Percentiles rank a stretch among this genome's conserved stretches.
Evolutionary conservation across 257 asterid genomes (phyloP).

Genomic region (Salvia miltiorrhiza): DNA sequence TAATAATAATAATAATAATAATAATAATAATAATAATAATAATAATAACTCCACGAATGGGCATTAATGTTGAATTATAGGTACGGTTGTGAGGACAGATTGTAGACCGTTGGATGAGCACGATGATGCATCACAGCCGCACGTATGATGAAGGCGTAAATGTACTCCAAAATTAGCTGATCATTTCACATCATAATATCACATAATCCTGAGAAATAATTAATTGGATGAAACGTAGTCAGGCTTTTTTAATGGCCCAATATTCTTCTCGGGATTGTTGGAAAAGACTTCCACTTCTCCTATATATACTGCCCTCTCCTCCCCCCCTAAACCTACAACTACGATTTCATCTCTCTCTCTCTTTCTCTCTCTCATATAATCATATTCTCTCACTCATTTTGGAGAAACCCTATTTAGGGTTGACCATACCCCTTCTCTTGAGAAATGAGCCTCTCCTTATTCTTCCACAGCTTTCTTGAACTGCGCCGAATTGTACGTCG

Average conservation of each 20-base stretch:
- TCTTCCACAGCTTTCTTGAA: conserved; percentile 99
- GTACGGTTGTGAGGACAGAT: not conserved
- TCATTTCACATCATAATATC: conserved; percentile 1
- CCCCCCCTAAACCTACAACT: conserved; percentile 33
- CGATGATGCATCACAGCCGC: conserved; percentile 30
- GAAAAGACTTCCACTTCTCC: conserved; percentile 42
- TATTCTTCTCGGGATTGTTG: conserved; percentile 98
- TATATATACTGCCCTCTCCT: conserved; percentile 55
- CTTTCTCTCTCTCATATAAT: not conserved
- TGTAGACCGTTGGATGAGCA: conserved; percentile 6
- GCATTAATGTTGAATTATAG: conserved; percentile 12
- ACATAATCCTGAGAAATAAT: not conserved
- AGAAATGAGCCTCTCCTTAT: conserved; percentile 54
- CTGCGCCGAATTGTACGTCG: conserved; percentile 38
- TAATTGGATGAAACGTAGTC: conserved; percentile 28
- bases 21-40: too few relatives aligned
- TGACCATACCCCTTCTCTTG: not conserved
- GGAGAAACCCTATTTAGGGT: conserved; percentile 47
- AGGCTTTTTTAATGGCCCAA: conserved; percentile 49
- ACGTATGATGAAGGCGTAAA: not conserved
- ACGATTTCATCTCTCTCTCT: conserved; percentile 1
- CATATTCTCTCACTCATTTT: not conserved
- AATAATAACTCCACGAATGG: not conserved
- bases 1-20: not conserved
- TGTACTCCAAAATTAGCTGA: not conserved